A percentile compares a stretch with the other conserved stretches of the same genome.
These are phyloP conservation scores for Bipolaris cookei DNA, from an alignment of 2,329 filamentous ascomycete species.

Conservation along the genomic window DNA sequence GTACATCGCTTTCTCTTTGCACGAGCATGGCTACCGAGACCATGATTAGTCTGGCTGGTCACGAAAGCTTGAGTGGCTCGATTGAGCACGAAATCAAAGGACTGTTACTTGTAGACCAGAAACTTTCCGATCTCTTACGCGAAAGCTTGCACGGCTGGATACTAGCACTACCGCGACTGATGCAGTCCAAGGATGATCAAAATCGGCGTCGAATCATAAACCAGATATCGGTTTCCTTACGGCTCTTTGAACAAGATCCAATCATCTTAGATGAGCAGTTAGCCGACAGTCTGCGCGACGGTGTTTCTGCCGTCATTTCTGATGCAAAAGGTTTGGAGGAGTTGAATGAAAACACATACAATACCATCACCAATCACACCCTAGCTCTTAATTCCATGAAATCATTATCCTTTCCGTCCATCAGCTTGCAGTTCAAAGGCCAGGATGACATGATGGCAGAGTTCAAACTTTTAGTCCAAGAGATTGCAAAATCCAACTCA, in stretches of 20 bases:
- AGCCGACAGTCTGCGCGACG: conserved; percentile 74
- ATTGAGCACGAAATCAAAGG: conserved; percentile 59
- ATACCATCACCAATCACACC: conserved; percentile 19
- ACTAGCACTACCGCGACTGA: conserved; percentile 76
- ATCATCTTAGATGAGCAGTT: conserved; percentile 72
- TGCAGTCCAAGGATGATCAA: conserved; percentile 84
- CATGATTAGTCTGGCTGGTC: conserved; percentile 67
- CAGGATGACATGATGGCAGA: conserved; percentile 69
- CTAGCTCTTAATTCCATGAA: conserved; percentile 23
- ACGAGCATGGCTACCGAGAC: conserved; percentile 79
- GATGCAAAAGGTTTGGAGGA: conserved; percentile 38
- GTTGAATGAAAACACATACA: conserved; percentile 17
- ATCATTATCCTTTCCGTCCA: conserved; percentile 60
- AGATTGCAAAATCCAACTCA: conserved; percentile 56
- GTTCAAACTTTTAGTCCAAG: conserved; percentile 65
- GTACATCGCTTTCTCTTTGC: conserved; percentile 72
- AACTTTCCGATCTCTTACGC: conserved; percentile 70
- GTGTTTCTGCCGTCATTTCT: conserved; percentile 62
- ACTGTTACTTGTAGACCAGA: conserved; percentile 67
- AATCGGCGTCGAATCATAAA: conserved; percentile 73
- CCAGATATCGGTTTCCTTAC: conserved; percentile 77
- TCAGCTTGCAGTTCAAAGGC: conserved; percentile 65
- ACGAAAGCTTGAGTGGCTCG: conserved; percentile 56
- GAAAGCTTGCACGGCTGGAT: conserved; percentile 81
- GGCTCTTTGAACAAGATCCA: conserved; percentile 67